Conservation (phyloP, 176 grass and related monocot species). For the Leersia perrieri region DNA sequence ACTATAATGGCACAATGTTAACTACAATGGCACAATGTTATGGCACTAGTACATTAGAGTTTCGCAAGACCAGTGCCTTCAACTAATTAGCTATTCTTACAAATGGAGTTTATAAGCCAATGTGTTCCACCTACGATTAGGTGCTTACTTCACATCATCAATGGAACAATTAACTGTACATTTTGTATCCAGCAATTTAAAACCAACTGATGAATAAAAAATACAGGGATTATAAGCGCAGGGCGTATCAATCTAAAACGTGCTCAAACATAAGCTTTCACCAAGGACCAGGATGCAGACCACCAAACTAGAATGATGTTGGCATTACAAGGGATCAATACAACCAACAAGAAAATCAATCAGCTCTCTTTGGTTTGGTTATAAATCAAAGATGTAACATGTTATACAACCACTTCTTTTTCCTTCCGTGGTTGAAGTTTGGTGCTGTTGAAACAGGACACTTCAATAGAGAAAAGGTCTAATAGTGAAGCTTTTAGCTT, state of each 20-base stretch:
- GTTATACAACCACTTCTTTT: constrained; percentile 19
- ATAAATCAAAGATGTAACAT: constrained; percentile 12
- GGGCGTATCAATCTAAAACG: background rate
- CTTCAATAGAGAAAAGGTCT: background rate
- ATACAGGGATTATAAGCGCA: background rate
- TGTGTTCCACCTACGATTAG: background rate
- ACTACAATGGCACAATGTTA: too few species aligned
- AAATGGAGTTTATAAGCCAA: background rate
- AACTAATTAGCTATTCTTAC: background rate
- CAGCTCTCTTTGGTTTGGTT: background rate
- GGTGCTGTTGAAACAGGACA: background rate
- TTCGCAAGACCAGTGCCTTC: too few species aligned
- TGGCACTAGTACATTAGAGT: too few species aligned
- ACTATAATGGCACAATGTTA: too few species aligned
- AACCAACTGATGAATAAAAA: background rate
- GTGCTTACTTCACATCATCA: too few species aligned
- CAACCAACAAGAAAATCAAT: background rate
- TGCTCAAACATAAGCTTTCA: background rate
- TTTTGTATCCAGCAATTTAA: too few species aligned
- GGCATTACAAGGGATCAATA: background rate
- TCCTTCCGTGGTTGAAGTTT: background rate
- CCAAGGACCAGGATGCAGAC: background rate
- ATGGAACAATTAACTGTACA: too few species aligned
- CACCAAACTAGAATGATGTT: background rate
- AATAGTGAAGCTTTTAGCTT: background rate